Percentiles rank a stretch among this genome's conserved stretches.
These are phyloP conservation scores for Diaporthe sp. DNA, from an alignment of 2,329 filamentous ascomycete genomes.

Conservation along the genomic window DNA sequence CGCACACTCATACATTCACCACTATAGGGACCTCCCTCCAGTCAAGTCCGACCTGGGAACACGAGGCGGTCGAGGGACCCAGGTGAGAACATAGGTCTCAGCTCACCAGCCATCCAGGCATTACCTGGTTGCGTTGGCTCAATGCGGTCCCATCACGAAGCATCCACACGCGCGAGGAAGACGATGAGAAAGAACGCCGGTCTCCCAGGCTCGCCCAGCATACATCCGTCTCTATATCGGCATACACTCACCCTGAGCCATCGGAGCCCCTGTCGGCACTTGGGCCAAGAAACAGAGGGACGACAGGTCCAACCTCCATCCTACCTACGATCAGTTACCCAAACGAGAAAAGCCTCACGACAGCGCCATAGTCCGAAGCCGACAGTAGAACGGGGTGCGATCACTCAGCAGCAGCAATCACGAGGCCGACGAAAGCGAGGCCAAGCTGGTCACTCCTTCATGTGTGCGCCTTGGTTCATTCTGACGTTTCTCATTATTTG, in stretches of 20 bases:
- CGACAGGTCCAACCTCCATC: not conserved
- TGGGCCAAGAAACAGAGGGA: not conserved
- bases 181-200: not conserved
- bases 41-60: not conserved
- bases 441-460: not conserved
- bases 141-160: not conserved
- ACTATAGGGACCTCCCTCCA: not conserved
- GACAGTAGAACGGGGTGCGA: not conserved
- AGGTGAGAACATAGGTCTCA: not conserved
- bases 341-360: not conserved
- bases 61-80: not conserved
- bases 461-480: not conserved
- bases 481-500: constrained; percentile 19
- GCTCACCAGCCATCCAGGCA: not conserved
- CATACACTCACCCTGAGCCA: not conserved
- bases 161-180: not conserved
- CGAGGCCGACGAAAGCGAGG: not conserved
- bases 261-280: not conserved
- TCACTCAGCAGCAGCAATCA: not conserved
- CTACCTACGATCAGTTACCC: not conserved
- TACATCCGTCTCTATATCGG: not conserved
- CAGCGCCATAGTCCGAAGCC: not conserved
- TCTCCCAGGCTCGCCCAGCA: not conserved
- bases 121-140: not conserved
- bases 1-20: not conserved